These are phyloP conservation scores for Schwanniomyces polymorphus DNA, from an alignment of 805 yeast species.

Conservation along the genomic window DNA sequence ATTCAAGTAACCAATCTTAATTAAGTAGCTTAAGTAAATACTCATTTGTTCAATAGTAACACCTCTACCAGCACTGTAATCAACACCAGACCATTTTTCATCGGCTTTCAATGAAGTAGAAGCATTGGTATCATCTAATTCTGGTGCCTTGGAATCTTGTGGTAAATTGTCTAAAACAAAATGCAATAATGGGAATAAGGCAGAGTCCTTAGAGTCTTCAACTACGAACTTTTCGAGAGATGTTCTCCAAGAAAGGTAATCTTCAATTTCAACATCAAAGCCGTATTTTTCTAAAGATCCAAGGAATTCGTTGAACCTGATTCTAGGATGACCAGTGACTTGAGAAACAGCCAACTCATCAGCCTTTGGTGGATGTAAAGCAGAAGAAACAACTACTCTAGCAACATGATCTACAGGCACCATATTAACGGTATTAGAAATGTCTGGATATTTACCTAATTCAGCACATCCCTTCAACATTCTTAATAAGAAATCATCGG, in stretches of 20 bases:
- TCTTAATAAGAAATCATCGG: slow-evolving; percentile 93
- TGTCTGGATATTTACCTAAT: slow-evolving; percentile 82
- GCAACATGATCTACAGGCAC: slow-evolving; percentile 99
- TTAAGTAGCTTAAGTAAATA: slow-evolving; percentile 75
- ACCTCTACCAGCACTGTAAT: slow-evolving; percentile 71
- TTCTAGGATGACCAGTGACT: slow-evolving; percentile 97
- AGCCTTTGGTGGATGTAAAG: slow-evolving; percentile 68
- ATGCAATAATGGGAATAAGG: slow-evolving; percentile 89
- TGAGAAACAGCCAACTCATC: slow-evolving; percentile 74
- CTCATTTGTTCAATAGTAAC: slow-evolving; percentile 69
- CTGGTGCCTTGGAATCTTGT: slow-evolving; percentile 90
- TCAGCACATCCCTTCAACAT: slow-evolving; percentile 94
- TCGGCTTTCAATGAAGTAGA: slow-evolving; percentile 66
- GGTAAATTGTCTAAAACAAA: slow-evolving; percentile 93
- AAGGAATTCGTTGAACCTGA: slow-evolving; percentile 73
- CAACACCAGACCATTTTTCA: slow-evolving; percentile 61
- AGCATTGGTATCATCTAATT: slow-evolving; percentile 85
- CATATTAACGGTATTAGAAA: slow-evolving; percentile 86
- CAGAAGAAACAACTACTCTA: slow-evolving; percentile 78
- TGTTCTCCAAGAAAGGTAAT: slow-evolving; percentile 78
- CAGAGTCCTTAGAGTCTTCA: slow-evolving; percentile 73
- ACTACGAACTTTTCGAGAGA: slow-evolving; percentile 76
- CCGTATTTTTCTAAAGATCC: slow-evolving; percentile 69
- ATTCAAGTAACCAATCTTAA: slow-evolving; percentile 77
- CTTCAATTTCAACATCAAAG: slow-evolving; percentile 59